Evolutionary conservation across 345 rosid genomes (phyloP), one percentile per base, ranked within the genome.

Genomic region (Brassica napus): DNA sequence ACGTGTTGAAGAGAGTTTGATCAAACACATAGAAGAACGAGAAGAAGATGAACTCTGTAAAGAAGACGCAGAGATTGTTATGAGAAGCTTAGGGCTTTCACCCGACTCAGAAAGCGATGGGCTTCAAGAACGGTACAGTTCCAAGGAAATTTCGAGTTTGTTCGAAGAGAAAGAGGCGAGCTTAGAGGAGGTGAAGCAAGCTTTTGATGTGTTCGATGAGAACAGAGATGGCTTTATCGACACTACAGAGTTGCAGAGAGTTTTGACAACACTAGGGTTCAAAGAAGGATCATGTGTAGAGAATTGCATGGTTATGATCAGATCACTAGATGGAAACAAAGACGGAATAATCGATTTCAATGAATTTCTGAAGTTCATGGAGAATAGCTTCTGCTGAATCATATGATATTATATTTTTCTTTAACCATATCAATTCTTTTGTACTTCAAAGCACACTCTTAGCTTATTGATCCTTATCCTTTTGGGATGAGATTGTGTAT

Each of bases 101-200:
- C 23, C 84, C 77, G 80, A 82, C 47, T 10, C 12, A 11, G 91
- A 84, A 80, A 71, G 84, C 14, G 79, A 67, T 74, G 82, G 77
- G 37, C 81, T 86, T 31, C 70, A 76, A 18, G 83, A 81, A 69
- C 57, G 60, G 16, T 78, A 81, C 69, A 75, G 75, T 70, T 32
- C 83, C 14, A 65, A 82, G 9, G 88, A 85, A 76, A 32, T 90
- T 61, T 72, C 85, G 0, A 60, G 78, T 84, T 61, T 89, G 86
- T 91, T 93, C 70, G 90, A 91, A 12, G 95, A 91, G 81, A 74
- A 87, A 69, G 95, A 88, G 79, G 91, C 92, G 0, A 91, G 95
- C 76, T 66, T 88, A 81, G 90, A 87, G 58, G 98, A 93, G 75
- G 73, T 88, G 72, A 91, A 87, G 75, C 87, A 83, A 74, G 88